These are phyloP conservation scores for Euphorbia pulcherrima DNA, from an alignment of 345 rosid genomes.

Conservation along the genomic window DNA sequence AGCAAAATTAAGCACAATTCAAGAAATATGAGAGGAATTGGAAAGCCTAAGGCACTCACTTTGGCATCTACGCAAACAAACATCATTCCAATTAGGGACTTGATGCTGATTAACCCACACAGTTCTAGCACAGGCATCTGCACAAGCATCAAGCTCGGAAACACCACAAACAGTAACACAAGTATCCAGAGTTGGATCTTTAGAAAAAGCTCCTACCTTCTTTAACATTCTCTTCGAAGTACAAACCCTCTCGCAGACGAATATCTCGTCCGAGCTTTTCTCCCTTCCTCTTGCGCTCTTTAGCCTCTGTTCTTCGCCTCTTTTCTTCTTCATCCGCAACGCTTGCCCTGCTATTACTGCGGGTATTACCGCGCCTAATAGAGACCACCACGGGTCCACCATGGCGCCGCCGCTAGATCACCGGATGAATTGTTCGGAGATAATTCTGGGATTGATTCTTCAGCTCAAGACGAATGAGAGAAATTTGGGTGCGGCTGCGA, in stretches of 20 bases:
- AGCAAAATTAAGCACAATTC: neutral
- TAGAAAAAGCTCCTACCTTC: conserved; percentile 75
- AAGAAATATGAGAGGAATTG: conserved; percentile 30
- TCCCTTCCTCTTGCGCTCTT: conserved; percentile 77
- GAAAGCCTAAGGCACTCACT: conserved; percentile 70
- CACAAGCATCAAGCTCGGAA: conserved; percentile 82
- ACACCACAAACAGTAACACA: conserved; percentile 90
- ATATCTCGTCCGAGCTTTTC: conserved; percentile 72
- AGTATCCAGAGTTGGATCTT: conserved; percentile 71
- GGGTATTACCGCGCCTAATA: conserved; percentile 67
- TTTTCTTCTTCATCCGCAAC: conserved; percentile 54
- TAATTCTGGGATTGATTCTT: no score
- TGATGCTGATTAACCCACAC: conserved; percentile 85
- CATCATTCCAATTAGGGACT: conserved; percentile 86
- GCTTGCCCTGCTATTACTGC: conserved; percentile 70
- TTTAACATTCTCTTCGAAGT: conserved; percentile 84
- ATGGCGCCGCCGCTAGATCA: conserved; percentile 22
- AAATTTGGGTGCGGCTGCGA: no score
- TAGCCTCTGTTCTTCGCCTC: conserved; percentile 62
- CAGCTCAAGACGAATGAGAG: no score
- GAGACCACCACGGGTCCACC: conserved; percentile 86
- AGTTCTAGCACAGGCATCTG: conserved; percentile 84
- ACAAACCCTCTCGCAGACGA: conserved; percentile 88
- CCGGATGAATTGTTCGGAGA: no score
- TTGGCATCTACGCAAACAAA: conserved; percentile 75